A percentile compares a stretch with the other conserved stretches of the same genome.
phyloP scores from a whole-genome alignment of 345 rosid genomes.

The Aethionema arabicum region DNA sequence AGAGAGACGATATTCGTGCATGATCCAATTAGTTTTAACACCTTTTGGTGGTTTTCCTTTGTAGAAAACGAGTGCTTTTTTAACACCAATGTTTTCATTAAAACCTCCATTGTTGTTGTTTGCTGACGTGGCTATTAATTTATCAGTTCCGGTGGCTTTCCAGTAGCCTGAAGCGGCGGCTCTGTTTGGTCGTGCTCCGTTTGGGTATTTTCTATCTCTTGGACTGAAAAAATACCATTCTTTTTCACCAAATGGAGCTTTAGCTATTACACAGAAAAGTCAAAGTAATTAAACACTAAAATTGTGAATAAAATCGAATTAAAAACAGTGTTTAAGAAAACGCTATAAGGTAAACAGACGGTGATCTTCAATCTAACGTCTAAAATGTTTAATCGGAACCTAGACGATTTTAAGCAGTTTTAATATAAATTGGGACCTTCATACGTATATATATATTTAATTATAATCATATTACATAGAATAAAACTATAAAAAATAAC shows the following conservation, averaged over 20 bases:
- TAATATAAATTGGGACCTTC: too few relatives aligned
- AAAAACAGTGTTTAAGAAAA: too few relatives aligned
- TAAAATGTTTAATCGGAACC: too few relatives aligned
- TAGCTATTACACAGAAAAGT: constrained; percentile 43
- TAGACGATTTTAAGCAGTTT: too few relatives aligned
- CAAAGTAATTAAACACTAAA: constrained; percentile 6
- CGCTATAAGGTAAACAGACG: too few relatives aligned
- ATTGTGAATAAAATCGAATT: not conserved
- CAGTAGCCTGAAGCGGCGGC: constrained; percentile 97
- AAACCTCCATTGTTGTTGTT: constrained; percentile 38
- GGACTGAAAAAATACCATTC: constrained; percentile 99
- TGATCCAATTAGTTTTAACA: constrained; percentile 91
- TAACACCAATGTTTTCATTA: constrained; percentile 72
- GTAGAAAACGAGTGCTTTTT: constrained; percentile 96
- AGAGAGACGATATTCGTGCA: constrained; percentile 91
- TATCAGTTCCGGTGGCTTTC: constrained; percentile 98
- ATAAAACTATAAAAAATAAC: too few relatives aligned
- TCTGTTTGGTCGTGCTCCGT: constrained; percentile 94
- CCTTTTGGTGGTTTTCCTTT: constrained; percentile 95
- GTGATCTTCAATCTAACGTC: too few relatives aligned
- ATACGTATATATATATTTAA: too few relatives aligned
- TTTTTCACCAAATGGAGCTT: constrained; percentile 85
- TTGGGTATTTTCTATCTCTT: constrained; percentile 93
- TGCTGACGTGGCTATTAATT: constrained; percentile 55
- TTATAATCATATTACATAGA: too few relatives aligned